Conservation (phyloP, 257 asterid genomes). For the Gentiana macrophylla region DNA sequence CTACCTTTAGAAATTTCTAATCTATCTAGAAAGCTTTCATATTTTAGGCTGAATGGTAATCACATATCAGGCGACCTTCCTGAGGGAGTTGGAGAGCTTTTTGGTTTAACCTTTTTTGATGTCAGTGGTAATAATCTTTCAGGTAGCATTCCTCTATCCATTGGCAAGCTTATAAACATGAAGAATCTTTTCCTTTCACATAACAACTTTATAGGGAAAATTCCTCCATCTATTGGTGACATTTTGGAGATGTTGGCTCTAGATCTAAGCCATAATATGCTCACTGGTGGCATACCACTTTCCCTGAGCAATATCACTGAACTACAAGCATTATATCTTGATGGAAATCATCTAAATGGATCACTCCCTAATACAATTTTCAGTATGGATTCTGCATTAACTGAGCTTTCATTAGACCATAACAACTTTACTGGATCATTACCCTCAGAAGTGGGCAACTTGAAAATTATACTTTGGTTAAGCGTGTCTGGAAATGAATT, state of each 20-base stretch:
- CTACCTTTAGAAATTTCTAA: too few relatives aligned
- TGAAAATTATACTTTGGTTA: neutral
- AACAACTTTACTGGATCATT: too few relatives aligned
- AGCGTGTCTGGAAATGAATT: conserved; percentile 18
- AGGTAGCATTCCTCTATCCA: neutral
- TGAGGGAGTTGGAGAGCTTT: conserved; percentile 5
- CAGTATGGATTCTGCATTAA: conserved; percentile 7
- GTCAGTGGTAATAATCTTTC: conserved; percentile 12
- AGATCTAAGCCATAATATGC: conserved; percentile 11
- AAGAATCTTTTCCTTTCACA: neutral
- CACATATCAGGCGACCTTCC: too few relatives aligned
- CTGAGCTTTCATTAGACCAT: neutral
- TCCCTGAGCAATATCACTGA: too few relatives aligned
- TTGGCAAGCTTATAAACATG: conserved; percentile 18
- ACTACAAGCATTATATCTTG: too few relatives aligned
- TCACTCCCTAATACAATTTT: neutral
- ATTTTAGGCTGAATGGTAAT: conserved; percentile 14
- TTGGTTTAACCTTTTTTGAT: conserved; percentile 10
- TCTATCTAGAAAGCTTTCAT: too few relatives aligned
- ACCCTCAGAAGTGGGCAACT: too few relatives aligned
- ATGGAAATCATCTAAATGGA: too few relatives aligned
- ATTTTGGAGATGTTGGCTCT: conserved; percentile 8
- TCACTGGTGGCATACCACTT: neutral
- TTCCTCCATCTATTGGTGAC: too few relatives aligned
- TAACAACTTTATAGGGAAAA: too few relatives aligned